A percentile compares a stretch with the other conserved stretches of the same genome.
phyloP scores from a whole-genome alignment of 225 moss, liverwort and hornwort species.

The Ulota crispa region DNA sequence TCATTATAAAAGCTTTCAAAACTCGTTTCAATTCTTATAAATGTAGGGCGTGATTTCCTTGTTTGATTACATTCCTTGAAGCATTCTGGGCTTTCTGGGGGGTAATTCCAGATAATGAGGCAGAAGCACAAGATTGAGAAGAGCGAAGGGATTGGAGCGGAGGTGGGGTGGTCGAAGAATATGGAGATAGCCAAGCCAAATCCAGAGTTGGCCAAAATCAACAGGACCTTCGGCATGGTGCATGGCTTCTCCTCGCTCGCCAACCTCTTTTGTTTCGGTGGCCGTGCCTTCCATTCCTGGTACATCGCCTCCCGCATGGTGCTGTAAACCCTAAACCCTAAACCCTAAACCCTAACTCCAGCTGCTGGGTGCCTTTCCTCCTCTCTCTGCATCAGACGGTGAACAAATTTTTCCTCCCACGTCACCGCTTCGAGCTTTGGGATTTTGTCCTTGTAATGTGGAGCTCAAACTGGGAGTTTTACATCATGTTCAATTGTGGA shows the following conservation, averaged over 20 bases:
- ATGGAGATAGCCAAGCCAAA: constrained; percentile 62
- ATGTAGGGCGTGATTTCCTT: too few relatives aligned
- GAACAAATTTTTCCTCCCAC: not conserved
- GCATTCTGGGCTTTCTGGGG: too few relatives aligned
- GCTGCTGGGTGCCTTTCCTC: not conserved
- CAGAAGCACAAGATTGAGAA: constrained; percentile 84
- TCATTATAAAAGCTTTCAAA: too few relatives aligned
- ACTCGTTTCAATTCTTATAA: too few relatives aligned
- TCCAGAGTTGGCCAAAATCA: constrained; percentile 72
- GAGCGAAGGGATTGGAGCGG: constrained; percentile 57
- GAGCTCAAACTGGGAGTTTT: not conserved
- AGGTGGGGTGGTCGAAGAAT: constrained; percentile 70
- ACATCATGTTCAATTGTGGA: not conserved
- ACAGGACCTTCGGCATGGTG: constrained; percentile 79
- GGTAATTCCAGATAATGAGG: constrained; percentile 66
- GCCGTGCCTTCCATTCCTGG: constrained; percentile 67
- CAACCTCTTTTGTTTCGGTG: constrained; percentile 67
- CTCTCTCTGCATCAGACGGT: not conserved
- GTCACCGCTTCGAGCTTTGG: not conserved
- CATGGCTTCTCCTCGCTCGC: constrained; percentile 74
- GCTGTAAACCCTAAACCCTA: constrained; percentile 23
- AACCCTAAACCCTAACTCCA: too few relatives aligned
- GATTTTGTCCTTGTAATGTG: not conserved
- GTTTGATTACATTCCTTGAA: too few relatives aligned
- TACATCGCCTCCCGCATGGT: constrained; percentile 65